Percentiles rank a stretch among this genome's conserved stretches.
Conservation (phyloP, 2,329 filamentous ascomycete species). For the Colletotrichum cuscutae region DNA sequence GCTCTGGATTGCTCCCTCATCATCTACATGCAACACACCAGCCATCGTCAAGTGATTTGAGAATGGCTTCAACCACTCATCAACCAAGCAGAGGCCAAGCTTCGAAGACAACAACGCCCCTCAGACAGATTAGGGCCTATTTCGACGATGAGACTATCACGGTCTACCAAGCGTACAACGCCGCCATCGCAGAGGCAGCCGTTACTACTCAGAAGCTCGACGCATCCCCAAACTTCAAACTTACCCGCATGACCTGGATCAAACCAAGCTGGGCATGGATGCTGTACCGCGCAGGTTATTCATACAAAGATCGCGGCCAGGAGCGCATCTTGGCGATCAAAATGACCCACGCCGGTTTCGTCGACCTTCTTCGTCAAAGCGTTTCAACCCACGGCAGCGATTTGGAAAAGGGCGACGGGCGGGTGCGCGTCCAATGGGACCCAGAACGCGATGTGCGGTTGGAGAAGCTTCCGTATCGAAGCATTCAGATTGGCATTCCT, state of each 20-base stretch:
- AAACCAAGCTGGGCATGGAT: constrained; percentile 74
- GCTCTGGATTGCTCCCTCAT: neutral
- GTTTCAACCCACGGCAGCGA: constrained; percentile 40
- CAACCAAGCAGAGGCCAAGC: neutral
- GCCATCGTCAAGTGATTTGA: neutral
- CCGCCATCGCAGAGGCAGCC: constrained; percentile 62
- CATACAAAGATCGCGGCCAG: constrained; percentile 65
- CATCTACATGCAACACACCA: neutral
- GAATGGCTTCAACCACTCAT: neutral
- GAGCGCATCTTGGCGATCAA: constrained; percentile 66
- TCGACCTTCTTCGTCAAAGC: constrained; percentile 53
- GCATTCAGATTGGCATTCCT: constrained; percentile 71
- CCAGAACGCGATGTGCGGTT: constrained; percentile 63
- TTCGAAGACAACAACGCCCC: neutral
- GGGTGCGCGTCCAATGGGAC: constrained; percentile 72
- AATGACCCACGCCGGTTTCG: constrained; percentile 62
- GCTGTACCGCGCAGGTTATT: constrained; percentile 71
- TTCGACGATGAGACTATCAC: constrained; percentile 64
- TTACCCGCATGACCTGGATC: constrained; percentile 72
- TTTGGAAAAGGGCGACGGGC: constrained; percentile 17
- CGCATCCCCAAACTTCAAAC: constrained; percentile 62
- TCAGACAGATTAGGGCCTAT: constrained; percentile 63
- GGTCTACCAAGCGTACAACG: constrained; percentile 70
- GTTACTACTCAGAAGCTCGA: constrained; percentile 61
- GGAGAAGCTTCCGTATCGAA: constrained; percentile 58